These are phyloP conservation scores for Lachnellula subtilissima DNA, from an alignment of 2,329 filamentous ascomycete species.

Conservation along the genomic window DNA sequence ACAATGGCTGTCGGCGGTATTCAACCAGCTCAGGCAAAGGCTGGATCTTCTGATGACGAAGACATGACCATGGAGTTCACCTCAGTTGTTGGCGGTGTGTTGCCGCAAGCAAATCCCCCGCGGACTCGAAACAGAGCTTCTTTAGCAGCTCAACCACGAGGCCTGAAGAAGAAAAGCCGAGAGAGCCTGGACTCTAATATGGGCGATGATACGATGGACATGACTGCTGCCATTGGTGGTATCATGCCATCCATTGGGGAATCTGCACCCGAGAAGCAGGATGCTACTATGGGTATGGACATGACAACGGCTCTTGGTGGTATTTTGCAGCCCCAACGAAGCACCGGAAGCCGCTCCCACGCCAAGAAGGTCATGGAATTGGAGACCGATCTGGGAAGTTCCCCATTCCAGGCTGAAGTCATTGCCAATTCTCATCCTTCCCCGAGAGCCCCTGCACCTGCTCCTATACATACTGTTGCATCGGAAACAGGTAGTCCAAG, in stretches of 20 bases:
- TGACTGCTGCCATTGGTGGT: slow-evolving; percentile 50
- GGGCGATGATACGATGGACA: slow-evolving; percentile 39
- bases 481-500: slow-evolving; percentile 51
- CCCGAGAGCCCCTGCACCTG: slow-evolving; percentile 27
- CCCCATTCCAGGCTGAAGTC: slow-evolving; percentile 36
- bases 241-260: slow-evolving; percentile 33
- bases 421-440: slow-evolving; percentile 32
- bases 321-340: slow-evolving; percentile 42
- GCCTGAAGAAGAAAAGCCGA: slow-evolving; percentile 32
- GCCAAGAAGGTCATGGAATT: slow-evolving; percentile 56
- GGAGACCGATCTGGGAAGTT: slow-evolving; percentile 46
- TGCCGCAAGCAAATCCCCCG: slow-evolving; percentile 36
- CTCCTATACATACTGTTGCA: slow-evolving; percentile 32
- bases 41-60: slow-evolving; percentile 47
- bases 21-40: slow-evolving; percentile 29
- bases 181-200: slow-evolving; percentile 21
- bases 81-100: slow-evolving; percentile 55
- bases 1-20: slow-evolving; percentile 54
- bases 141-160: slow-evolving; percentile 2
- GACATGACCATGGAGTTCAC: slow-evolving; percentile 80
- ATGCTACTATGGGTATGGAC: slow-evolving; percentile 52
- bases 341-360: slow-evolving; percentile 39
- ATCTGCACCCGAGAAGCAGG: slow-evolving; percentile 35
- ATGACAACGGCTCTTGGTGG: slow-evolving; percentile 55
- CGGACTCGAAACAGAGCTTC: slow-evolving; percentile 22